Evolutionary conservation across 1,284 basidiomycete species (phyloP).

Genomic region (Neotropicomus parvogracilis): DNA sequence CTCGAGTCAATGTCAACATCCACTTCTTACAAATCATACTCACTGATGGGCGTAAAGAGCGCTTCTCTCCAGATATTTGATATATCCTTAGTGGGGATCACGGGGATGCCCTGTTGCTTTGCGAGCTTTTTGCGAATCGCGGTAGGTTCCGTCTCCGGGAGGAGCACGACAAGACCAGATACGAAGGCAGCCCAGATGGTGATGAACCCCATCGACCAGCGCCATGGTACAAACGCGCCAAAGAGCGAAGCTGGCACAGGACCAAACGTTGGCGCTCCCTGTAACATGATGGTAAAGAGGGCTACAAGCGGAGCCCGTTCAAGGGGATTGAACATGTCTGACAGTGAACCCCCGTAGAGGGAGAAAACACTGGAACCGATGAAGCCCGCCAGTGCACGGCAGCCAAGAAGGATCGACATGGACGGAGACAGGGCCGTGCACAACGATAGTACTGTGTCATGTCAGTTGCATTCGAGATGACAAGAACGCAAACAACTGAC

Average conservation of each 20-base stretch:
- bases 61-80: constrained; percentile 19
- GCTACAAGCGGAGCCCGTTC: constrained; percentile 29
- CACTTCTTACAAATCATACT: constrained; percentile 2
- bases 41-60: constrained; percentile 24
- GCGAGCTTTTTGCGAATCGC: constrained; percentile 20
- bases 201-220: constrained; percentile 28
- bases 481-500: constrained; percentile 11
- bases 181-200: constrained; percentile 23
- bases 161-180: constrained; percentile 10
- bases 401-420: constrained; percentile 15
- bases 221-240: constrained; percentile 24
- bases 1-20: background rate
- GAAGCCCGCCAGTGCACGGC: constrained; percentile 21
- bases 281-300: constrained; percentile 27
- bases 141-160: constrained; percentile 26
- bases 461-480: constrained; percentile 8
- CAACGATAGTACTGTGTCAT: constrained; percentile 23
- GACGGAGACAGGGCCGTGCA: constrained; percentile 24
- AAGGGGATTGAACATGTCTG: constrained; percentile 27
- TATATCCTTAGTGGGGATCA: background rate
- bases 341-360: constrained; percentile 28
- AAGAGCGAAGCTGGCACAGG: constrained; percentile 27
- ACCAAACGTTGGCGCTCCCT: constrained; percentile 29
- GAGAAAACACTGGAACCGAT: constrained; percentile 28
- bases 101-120: constrained; percentile 6